Base-by-base conservation (phyloP, 768 basidiomycete species). In the Lactarius hatsudake region DNA sequence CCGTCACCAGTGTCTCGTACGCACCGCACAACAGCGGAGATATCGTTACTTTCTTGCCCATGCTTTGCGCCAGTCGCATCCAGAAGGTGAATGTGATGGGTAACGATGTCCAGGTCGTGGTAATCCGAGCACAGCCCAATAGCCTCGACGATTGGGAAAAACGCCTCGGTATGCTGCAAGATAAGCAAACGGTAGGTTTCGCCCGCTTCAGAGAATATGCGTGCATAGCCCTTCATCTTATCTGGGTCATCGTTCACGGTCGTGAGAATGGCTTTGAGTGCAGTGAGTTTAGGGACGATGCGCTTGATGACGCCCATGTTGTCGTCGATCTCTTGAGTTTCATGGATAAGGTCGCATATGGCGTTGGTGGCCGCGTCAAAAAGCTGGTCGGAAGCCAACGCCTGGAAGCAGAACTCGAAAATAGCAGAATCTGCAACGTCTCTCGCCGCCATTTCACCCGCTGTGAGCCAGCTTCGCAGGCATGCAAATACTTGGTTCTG, bases 51-150 rank as follows among this genome's bases (percentile, higher is more conserved):
- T 83, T 86, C 79, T 94, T 95, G 61, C 89, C 88, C 30, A 98
- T 86, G 63, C 86, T 88, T 73, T 93, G 90, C n/a, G 95, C 91
- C 42, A 99, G 88, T 20, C 91, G 89, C 87, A 94, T 95, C 97
- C 97, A 99, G 82, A 99, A 98, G 34, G 90, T 88, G 81, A 98
- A 98, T 13, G 97, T 98, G 77, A 98, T 96, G 5, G 91, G 93
- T 34, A 97, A 97, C 96, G 73, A 98, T 91, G 74, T 98, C 97
- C 65, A 98, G 88, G 75, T 98, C 94, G 18, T 85, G 84, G 78
- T 93, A 96, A 2, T 93, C 92, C 17, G 97, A 90, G 74, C 96
- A 98, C 73, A 90, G 86, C 10, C 91, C 91, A 71, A 99, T 96
- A 28, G 94, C 96, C 72, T 96, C 90, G 26, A 99, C 93, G 70